Percentiles rank a stretch among this genome's conserved stretches.
phyloP scores from a whole-genome alignment of 805 yeast species.

The Metschnikowia colocasiae region DNA sequence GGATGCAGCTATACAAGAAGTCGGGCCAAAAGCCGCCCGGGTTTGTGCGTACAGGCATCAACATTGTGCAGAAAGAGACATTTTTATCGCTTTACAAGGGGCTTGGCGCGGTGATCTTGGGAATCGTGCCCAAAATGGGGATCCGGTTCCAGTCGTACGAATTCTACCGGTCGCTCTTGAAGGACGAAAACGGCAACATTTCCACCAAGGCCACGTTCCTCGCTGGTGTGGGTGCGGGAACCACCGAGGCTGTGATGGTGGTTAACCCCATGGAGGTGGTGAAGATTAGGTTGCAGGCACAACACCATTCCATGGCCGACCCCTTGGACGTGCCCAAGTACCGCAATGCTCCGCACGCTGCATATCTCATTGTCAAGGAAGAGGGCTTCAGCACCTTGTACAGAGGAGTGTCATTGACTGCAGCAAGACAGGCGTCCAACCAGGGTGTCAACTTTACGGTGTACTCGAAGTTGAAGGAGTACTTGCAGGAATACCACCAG shows the following conservation, averaged over 20 bases:
- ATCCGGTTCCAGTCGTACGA: conserved; percentile 94
- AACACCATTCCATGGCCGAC: conserved; percentile 83
- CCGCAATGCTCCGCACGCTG: conserved; percentile 89
- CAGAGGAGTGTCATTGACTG: conserved; percentile 93
- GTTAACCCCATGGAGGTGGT: conserved; percentile 98
- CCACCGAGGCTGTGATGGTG: conserved; percentile 89
- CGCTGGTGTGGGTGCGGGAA: conserved; percentile 97
- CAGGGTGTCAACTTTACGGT: conserved; percentile 98
- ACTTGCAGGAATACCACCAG: conserved; percentile 58
- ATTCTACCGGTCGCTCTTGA: conserved; percentile 69
- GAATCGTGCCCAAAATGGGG: conserved; percentile 98
- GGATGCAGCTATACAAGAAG: conserved; percentile 88
- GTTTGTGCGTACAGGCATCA: conserved; percentile 73
- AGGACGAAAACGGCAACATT: conserved; percentile 60
- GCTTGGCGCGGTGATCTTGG: conserved; percentile 93
- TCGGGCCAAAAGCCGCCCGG: conserved; percentile 80
- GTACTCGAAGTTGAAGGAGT: conserved; percentile 77
- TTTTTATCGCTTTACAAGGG: conserved; percentile 89
- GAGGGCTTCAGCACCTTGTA: conserved; percentile 88
- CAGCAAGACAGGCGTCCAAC: conserved; percentile 96
- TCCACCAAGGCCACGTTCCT: conserved; percentile 73
- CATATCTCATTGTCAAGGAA: conserved; percentile 76
- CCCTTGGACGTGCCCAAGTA: conserved; percentile 80
- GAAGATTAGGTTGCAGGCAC: conserved; percentile 94
- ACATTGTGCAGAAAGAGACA: conserved; percentile 76